These are phyloP conservation scores for Conticribra weissflogii DNA, from an alignment of 108 stramenopile genomes.

Conservation along the genomic window DNA sequence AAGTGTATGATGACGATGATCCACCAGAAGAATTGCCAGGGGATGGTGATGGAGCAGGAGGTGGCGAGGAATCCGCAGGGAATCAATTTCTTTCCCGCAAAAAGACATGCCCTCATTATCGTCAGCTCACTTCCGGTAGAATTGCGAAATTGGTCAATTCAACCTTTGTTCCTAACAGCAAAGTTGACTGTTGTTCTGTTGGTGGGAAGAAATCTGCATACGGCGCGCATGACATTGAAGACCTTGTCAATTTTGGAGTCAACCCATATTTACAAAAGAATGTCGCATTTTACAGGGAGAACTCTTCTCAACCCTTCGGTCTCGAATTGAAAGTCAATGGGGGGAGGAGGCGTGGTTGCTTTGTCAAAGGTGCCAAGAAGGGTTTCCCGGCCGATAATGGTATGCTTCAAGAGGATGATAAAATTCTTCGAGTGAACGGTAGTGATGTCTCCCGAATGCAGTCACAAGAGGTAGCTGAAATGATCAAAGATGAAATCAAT, in stretches of 20 bases:
- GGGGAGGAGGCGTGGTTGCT: constrained; percentile 28
- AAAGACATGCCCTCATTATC: constrained; percentile 74
- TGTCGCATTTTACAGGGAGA: constrained; percentile 65
- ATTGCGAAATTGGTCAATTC: constrained; percentile 41
- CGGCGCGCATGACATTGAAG: constrained; percentile 84
- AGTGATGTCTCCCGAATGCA: constrained; percentile 28
- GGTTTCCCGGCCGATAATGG: constrained; percentile 47
- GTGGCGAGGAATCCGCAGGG: constrained; percentile 32
- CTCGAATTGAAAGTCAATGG: constrained; percentile 27
- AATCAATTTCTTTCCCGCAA: constrained; percentile 17
- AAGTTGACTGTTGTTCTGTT: constrained; percentile 49
- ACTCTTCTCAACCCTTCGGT: constrained; percentile 51
- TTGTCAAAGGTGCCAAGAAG: constrained; percentile 21
- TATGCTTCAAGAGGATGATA: constrained; percentile 52
- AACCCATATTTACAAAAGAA: constrained; percentile 52
- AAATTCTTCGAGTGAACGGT: constrained; percentile 63
- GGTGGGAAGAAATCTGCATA: constrained; percentile 72
- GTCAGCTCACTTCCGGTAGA: constrained; percentile 58
- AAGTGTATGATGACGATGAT: constrained; percentile 61
- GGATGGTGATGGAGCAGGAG: constrained; percentile 23
- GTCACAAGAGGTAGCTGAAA: constrained; percentile 20
- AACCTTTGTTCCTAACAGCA: constrained; percentile 46
- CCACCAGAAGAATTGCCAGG: constrained; percentile 48
- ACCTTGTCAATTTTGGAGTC: constrained; percentile 70
- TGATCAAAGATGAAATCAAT: constrained; percentile 21